Base-by-base conservation (phyloP, 2,329 filamentous ascomycete genomes). In the Penicillium sp. region DNA sequence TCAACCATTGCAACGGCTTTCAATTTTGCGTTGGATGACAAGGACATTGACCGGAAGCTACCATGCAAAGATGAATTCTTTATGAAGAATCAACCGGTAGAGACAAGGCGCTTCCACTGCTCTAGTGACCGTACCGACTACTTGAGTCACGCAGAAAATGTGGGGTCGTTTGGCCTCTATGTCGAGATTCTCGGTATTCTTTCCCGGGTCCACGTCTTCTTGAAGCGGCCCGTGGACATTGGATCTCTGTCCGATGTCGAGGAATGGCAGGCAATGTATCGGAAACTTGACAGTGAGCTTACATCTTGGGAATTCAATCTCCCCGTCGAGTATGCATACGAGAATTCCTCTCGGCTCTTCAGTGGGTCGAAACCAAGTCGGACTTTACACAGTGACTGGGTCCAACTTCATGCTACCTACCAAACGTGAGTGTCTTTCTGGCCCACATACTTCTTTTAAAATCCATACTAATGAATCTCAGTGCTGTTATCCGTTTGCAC, bases 1-100 rank as follows among this genome's bases (percentile, higher is more conserved):
- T 91, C 91, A 1, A 96, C 91, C 0, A 87, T 96, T 49, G 88
- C 91, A 0, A 96, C 92, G 0, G 91, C 92, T 0, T 96, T 96
- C 61, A 91, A 96, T 62, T 96, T 96, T 68, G 90, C 90, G 0
- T 75, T 97, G 15, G 87, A 93, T 60, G 91, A 96, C 64, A 90
- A 88, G 66, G 91, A 96, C 65, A 93, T 96, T 37, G 91, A 96
- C 67, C 84, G 92, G 20, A 89, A 85, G 43, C 76, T 97, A 7
- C 92, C 92, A 1, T 97, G 92, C 65, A 86, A 90, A 34, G 91
- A 96, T 60, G 90, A 96, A 61, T 78, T 92, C 3, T 96, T 91
- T 80, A 82, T 88, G 47, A 89, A 88, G 60, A 96, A 96, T 60
- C 84, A 90, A 58, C 85, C 86, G 26, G 89, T 95, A 3, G 90